Base-by-base conservation (phyloP, 1,139 yeast genomes). In the Lizanozyma gosingica region DNA sequence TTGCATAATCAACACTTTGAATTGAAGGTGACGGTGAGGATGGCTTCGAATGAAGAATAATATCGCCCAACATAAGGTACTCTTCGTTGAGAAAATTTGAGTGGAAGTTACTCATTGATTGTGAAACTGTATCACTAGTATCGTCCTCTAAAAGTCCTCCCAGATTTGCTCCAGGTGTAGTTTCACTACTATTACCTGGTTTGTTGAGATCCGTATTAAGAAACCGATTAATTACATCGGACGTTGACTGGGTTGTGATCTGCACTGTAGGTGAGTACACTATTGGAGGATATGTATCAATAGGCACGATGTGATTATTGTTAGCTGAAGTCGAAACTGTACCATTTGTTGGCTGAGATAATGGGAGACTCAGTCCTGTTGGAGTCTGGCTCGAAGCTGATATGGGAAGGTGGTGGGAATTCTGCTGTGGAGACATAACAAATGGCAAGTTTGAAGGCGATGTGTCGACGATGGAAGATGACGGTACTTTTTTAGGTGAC, bases 61-160 rank as follows among this genome's bases (percentile, higher is more conserved):
- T 67, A 51, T 76, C 82, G 9, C 82, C 80, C 45, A 79, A 57
- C 71, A 77, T 76, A 44, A 67, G 54, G 49, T 78, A 78, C 52
- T 79, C 84, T 45, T 76, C 78, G 53, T 76, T 76, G 46, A 61
- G 60, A 54, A 62, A 72, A 53, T 60, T 70, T 41, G 65, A 66
- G 52, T 52, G 63, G 57, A 59, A 67, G 36, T 37, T 53, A 39
- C 17, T 38, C 33, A 16, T 17, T 41, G 46, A 40, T 53, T 52
- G 39, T 53, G 55, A 14, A 56, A 47, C 4, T 59, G 45, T 16
- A 61, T 49, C n/a, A 56, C 51, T 38, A 42, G 50, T 9, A 52
- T 55, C 37, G 55, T 46, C 14, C 56, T 52, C 41, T 52, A 52
- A 38, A 48, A 18, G 18, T 35, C 32, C 42, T 45, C 18, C 37